Conservation (phyloP, 2,329 filamentous ascomycete species). For the Apiospora rasikravindrae region DNA sequence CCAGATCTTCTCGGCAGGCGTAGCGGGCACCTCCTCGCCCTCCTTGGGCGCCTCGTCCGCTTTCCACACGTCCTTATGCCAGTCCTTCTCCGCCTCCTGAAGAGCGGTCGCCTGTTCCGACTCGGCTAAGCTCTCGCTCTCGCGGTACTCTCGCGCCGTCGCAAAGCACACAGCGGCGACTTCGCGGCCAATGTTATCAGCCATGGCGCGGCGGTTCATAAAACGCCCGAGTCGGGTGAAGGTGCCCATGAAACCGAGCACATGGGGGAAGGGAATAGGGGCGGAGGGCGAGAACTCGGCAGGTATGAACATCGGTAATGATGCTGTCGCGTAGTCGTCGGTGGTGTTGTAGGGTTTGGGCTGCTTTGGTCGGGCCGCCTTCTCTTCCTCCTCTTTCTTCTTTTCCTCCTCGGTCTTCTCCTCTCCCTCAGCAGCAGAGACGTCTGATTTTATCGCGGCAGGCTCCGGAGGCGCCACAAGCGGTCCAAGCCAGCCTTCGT, state of each 20-base stretch:
- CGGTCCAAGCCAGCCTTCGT: slow-evolving; percentile 96
- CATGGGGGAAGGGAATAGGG: slow-evolving; percentile 81
- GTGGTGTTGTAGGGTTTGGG: slow-evolving; percentile 76
- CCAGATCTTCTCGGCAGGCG: slow-evolving; percentile 71
- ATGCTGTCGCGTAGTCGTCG: slow-evolving; percentile 70
- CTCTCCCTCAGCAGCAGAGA: slow-evolving; percentile 37
- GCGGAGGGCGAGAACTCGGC: slow-evolving; percentile 73
- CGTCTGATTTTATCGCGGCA: slow-evolving; percentile 12
- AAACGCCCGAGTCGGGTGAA: slow-evolving; percentile 86
- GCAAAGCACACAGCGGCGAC: slow-evolving; percentile 84
- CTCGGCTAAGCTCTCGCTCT: slow-evolving; percentile 41
- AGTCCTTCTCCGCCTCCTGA: slow-evolving; percentile 75
- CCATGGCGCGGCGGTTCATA: slow-evolving; percentile 82
- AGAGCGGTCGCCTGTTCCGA: slow-evolving; percentile 71
- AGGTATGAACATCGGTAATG: slow-evolving; percentile 70
- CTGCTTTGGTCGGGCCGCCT: slow-evolving; percentile 64
- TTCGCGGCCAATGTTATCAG: slow-evolving; percentile 85
- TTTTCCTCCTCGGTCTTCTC: slow-evolving; percentile 49
- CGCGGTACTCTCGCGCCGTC: slow-evolving; percentile 55
- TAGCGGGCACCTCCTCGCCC: slow-evolving; percentile 32
- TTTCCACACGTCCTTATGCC: slow-evolving; percentile 81
- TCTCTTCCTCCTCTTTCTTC: slow-evolving; percentile 51
- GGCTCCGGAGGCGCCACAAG: slow-evolving; percentile 62
- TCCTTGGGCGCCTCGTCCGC: slow-evolving; percentile 48
- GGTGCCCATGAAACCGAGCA: slow-evolving; percentile 91